Evolutionary conservation across 768 basidiomycete genomes (phyloP), one percentile per base, ranked within the genome.

Genomic region (Rhodotorula babjevae): DNA sequence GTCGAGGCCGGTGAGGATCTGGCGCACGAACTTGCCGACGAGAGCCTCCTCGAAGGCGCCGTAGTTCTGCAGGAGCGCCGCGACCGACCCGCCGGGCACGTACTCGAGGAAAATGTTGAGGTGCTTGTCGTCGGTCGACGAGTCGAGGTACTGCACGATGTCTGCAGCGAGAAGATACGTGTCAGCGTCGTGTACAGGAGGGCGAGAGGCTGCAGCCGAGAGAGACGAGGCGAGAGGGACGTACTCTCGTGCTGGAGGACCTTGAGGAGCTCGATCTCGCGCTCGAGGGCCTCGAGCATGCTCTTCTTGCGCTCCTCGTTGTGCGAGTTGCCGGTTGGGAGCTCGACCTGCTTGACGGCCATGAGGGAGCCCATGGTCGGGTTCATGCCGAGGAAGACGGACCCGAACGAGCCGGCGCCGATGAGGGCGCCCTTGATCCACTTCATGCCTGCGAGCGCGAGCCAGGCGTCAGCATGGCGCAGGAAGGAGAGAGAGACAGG

Each of bases 401-500:
- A 87, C 25, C 96, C 96, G 79, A 95, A 99, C 27, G 94, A 94
- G 40, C 96, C 96, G 78, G 90, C 90, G 46, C 96, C 96, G 73
- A 99, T 97, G 40, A 99, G 85, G 80, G 96, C 93, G 61, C 96
- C 96, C 77, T 94, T 90, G 49, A 97, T 91, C 96, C 96, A 98
- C 79, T 94, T 95, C 84, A 97, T 93, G 49, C 59, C 93, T 46
- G 27, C 16, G 60, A 12, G 47, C 19, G 23, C 58, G 36, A 9
- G 10, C 36, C 3, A 3, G 2, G 21, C 8, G 47, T 25, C 27
- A 31, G 18, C 2, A 49, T 3, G 25, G n/a, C n/a, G n/a, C n/a
- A 27, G 27, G 15, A 25, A 46, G 44, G 14, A 46, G 14, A 46
- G 29, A 11, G 10, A 11, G 59, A 25, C 47, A 42, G 31, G 16